phyloP scores from a whole-genome alignment of 2,329 filamentous ascomycete genomes.

The Aspergillus candidus region DNA sequence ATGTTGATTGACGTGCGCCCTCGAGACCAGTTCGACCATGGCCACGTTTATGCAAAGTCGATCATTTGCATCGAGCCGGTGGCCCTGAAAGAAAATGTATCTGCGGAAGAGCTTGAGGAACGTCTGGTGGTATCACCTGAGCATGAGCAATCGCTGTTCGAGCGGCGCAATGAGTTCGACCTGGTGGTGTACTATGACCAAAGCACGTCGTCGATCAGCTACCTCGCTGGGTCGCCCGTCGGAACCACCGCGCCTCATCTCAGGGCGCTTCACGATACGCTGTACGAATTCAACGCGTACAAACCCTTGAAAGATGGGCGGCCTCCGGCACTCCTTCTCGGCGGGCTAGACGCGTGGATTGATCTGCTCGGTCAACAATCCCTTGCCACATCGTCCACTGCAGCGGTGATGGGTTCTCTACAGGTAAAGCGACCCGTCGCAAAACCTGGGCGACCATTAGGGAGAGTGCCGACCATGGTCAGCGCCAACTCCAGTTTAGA shows the following conservation, averaged over 20 bases:
- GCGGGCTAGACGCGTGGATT: slow-evolving; percentile 81
- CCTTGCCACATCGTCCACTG: slow-evolving; percentile 52
- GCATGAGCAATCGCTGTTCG: slow-evolving; percentile 66
- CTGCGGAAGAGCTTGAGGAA: slow-evolving; percentile 55
- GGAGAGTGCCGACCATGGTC: slow-evolving; percentile 47
- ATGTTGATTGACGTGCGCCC: slow-evolving; percentile 80
- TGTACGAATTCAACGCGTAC: slow-evolving; percentile 76
- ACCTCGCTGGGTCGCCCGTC: slow-evolving; percentile 43
- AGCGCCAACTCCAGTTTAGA: slow-evolving; percentile 48
- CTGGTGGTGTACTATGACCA: slow-evolving; percentile 89
- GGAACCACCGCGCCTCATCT: slow-evolving; percentile 52
- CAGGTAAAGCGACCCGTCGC: slow-evolving; percentile 30
- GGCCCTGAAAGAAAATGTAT: slow-evolving; percentile 61
- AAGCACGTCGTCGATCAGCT: slow-evolving; percentile 53
- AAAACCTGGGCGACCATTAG: slow-evolving; percentile 44
- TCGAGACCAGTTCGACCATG: slow-evolving; percentile 74
- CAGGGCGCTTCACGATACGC: slow-evolving; percentile 66
- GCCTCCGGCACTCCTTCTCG: slow-evolving; percentile 69
- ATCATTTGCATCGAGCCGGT: slow-evolving; percentile 90
- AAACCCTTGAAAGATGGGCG: slow-evolving; percentile 61
- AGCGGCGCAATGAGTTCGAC: slow-evolving; percentile 68
- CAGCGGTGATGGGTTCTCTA: slow-evolving; percentile 43
- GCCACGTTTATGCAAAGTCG: slow-evolving; percentile 77
- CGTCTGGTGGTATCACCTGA: slow-evolving; percentile 44
- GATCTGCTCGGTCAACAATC: slow-evolving; percentile 70